These are phyloP conservation scores for Larix kaempferi DNA, from an alignment of 75 land plant genomes.

Conservation along the genomic window DNA sequence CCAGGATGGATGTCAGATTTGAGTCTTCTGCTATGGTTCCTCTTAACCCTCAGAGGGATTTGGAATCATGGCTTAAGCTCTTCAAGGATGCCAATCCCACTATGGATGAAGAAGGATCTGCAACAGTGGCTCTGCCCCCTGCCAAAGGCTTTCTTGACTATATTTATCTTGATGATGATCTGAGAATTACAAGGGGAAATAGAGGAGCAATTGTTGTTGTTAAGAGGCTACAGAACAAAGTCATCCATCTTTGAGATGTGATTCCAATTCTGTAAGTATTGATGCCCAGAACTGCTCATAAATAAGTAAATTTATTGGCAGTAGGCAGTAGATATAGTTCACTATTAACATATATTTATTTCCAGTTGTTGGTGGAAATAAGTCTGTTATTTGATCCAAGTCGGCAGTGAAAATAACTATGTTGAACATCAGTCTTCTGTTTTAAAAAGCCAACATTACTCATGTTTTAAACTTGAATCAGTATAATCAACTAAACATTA, in stretches of 20 bases:
- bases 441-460: too few species aligned
- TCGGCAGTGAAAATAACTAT: too few species aligned
- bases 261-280: not conserved
- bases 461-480: too few species aligned
- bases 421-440: too few species aligned
- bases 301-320: too few species aligned
- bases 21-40: constrained; percentile 13
- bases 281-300: too few species aligned
- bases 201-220: constrained; percentile 12
- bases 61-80: constrained; percentile 14
- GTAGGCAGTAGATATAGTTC: too few species aligned
- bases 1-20: constrained; percentile 14
- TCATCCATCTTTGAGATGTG: constrained; percentile 3
- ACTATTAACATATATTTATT: too few species aligned
- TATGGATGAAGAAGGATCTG: constrained; percentile 22
- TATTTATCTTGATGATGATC: constrained; percentile 28
- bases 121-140: constrained; percentile 10
- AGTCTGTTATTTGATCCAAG: too few species aligned
- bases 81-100: constrained; percentile 20
- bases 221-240: constrained; percentile 10
- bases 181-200: constrained; percentile 26
- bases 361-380: too few species aligned
- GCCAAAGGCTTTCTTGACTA: constrained; percentile 21
- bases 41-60: constrained; percentile 9
- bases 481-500: too few species aligned